Percentiles rank a stretch among this genome's conserved stretches.
These are phyloP conservation scores for Alnus glutinosa DNA, from an alignment of 306 rosid species.

Conservation along the genomic window DNA sequence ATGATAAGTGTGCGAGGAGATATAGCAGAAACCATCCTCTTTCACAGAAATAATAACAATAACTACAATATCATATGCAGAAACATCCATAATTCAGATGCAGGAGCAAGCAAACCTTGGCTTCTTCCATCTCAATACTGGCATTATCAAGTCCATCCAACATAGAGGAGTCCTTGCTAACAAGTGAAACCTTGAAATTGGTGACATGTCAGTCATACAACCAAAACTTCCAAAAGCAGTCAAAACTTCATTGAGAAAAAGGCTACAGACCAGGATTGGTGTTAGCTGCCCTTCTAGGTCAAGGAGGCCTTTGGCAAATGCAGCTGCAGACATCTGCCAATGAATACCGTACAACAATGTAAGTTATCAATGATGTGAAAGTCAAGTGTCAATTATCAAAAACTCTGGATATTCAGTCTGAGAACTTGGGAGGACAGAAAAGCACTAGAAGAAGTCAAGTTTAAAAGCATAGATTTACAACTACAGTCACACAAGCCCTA, in stretches of 20 bases:
- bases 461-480: neutral
- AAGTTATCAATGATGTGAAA: slow-evolving; percentile 30
- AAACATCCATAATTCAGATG: neutral
- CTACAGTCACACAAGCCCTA: neutral
- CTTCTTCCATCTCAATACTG: slow-evolving; percentile 87
- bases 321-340: slow-evolving; percentile 99
- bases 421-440: slow-evolving; percentile 21
- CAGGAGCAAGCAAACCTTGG: slow-evolving; percentile 56
- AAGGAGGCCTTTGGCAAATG: slow-evolving; percentile 99
- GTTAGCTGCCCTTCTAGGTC: slow-evolving; percentile 96
- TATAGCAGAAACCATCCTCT: neutral
- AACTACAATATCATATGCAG: neutral
- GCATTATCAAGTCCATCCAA: slow-evolving; percentile 99
- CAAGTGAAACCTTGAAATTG: slow-evolving; percentile 84
- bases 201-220: slow-evolving; percentile 37
- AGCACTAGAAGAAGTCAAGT: slow-evolving; percentile 2
- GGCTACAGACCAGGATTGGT: slow-evolving; percentile 84
- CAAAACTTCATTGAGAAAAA: slow-evolving; percentile 25
- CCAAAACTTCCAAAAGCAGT: slow-evolving; percentile 26
- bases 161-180: slow-evolving; percentile 98
- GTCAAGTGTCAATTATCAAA: slow-evolving; percentile 3
- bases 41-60: slow-evolving; percentile 1
- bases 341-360: slow-evolving; percentile 29
- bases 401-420: slow-evolving; percentile 3
- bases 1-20: neutral